Evolutionary conservation across 2,329 filamentous ascomycete species (phyloP), one percentile per base, ranked within the genome.

Genomic region (Lanzia echinophila): DNA sequence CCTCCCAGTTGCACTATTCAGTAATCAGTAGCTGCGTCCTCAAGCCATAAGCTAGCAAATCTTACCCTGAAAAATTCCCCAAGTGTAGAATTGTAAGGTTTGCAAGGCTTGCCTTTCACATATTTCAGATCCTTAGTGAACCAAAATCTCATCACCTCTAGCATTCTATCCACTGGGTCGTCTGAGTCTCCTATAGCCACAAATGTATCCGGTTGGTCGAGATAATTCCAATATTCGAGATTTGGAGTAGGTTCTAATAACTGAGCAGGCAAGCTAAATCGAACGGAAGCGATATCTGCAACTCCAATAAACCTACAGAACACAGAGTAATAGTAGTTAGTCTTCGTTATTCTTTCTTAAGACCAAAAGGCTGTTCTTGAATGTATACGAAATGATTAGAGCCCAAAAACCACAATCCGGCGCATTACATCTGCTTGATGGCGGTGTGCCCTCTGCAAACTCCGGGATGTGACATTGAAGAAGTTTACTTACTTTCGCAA

Each of bases 41-140:
- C 32, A 41, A 24, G 19, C 31, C 39, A 10, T 33, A 28, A 28
- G 15, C 39, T 36, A 47, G 10, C 38, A 6, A 42, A n/a, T 47
- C 83, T 66, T 75, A 91, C 88, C 73, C 90, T 82, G 74, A 99
- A 99, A 74, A 99, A 99, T 74, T 99, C 94, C 60, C 94, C 94
- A 48, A 99, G 74, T 34, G 90, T 91, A 46, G 91, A 96, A 72
- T 99, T 99, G 75, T 99, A 99, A 11, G 94, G 94, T 73, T 99
- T 99, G 83, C 92, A 97, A 42, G 94, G 94, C 75, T 91, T 95
- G 56, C 92, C 92, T 75, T 97, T 97, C 69, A 95, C 89, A 67
- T 97, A 99, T 81, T 99, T 99, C 71, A 99, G 71, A 71, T 99
- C 94, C 71, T 99, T 99, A 59, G 94, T 97, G 66, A 97, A 95